Conservation (phyloP, 257 asterid genomes). For the Linderniella brevidens region DNA sequence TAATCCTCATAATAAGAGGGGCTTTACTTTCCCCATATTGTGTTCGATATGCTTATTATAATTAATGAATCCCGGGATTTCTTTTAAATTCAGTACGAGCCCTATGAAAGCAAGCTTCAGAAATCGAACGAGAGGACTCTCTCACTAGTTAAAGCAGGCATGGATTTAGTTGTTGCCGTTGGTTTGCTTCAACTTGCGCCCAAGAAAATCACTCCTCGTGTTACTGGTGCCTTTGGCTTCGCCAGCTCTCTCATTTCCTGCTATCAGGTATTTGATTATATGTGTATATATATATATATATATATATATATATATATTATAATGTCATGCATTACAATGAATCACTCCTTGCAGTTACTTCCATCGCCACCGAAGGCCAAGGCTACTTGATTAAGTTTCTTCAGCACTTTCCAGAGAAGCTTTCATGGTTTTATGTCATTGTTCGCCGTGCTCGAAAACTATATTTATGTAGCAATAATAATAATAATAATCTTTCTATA, state of each 20-base stretch:
- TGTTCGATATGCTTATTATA: constrained; percentile 7
- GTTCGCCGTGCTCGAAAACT: too few species aligned
- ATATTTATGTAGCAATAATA: too few species aligned
- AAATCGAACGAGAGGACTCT: constrained; percentile 69
- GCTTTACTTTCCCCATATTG: neutral
- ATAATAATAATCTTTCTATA: too few species aligned
- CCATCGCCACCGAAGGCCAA: constrained; percentile 58
- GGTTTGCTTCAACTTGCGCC: constrained; percentile 94
- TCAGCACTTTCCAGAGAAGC: too few species aligned
- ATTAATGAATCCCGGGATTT: constrained; percentile 8
- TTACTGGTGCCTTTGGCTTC: constrained; percentile 85
- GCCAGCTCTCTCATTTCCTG: constrained; percentile 86
- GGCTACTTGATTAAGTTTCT: constrained; percentile 25
- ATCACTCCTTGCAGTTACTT: constrained; percentile 37
- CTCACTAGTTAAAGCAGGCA: constrained; percentile 62
- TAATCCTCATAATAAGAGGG: too few species aligned
- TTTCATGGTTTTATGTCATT: too few species aligned
- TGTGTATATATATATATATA: neutral
- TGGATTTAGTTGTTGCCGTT: constrained; percentile 81
- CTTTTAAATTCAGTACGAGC: constrained; percentile 33
- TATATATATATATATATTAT: neutral
- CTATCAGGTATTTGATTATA: constrained; percentile 86
- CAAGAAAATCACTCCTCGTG: constrained; percentile 88
- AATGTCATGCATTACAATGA: neutral
- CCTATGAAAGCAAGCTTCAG: constrained; percentile 40